phyloP scores from a whole-genome alignment of 2,329 filamentous ascomycete species.

The Paecilomyces formosus region DNA sequence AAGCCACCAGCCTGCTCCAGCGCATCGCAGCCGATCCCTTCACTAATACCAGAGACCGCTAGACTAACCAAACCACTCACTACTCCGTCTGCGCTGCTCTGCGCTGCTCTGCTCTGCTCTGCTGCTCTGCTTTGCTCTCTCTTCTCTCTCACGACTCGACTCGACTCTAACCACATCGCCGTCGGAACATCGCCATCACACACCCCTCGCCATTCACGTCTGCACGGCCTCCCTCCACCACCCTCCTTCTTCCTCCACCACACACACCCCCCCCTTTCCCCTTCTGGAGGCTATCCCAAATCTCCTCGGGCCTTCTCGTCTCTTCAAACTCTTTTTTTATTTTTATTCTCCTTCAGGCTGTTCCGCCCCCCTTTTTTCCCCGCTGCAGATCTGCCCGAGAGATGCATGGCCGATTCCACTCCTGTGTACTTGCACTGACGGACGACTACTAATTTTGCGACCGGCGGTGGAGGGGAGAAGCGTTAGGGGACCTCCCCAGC shows the following conservation, averaged over 20 bases:
- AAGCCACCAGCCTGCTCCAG: conserved; percentile 10
- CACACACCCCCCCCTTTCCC: conserved; percentile 5
- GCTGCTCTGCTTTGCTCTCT: too few relatives aligned
- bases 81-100: too few relatives aligned
- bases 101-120: too few relatives aligned
- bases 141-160: conserved; percentile 2
- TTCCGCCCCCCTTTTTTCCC: background rate
- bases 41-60: too few relatives aligned
- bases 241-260: conserved; percentile 3
- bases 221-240: background rate
- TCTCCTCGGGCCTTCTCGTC: background rate
- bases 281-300: background rate
- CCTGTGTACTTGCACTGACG: conserved; percentile 22
- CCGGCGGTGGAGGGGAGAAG: conserved; percentile 24
- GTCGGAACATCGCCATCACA: conserved; percentile 8
- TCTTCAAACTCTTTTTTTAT: background rate
- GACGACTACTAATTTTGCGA: conserved; percentile 25
- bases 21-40: conserved; percentile 13
- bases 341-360: background rate
- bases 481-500: conserved; percentile 29
- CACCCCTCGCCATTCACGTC: conserved; percentile 3
- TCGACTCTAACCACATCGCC: conserved; percentile 4
- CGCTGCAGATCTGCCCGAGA: conserved; percentile 19
- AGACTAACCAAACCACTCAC: too few relatives aligned
- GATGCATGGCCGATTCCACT: conserved; percentile 23